Evolutionary conservation across 345 rosid species (phyloP).

Genomic region (Combretum micranthum): DNA sequence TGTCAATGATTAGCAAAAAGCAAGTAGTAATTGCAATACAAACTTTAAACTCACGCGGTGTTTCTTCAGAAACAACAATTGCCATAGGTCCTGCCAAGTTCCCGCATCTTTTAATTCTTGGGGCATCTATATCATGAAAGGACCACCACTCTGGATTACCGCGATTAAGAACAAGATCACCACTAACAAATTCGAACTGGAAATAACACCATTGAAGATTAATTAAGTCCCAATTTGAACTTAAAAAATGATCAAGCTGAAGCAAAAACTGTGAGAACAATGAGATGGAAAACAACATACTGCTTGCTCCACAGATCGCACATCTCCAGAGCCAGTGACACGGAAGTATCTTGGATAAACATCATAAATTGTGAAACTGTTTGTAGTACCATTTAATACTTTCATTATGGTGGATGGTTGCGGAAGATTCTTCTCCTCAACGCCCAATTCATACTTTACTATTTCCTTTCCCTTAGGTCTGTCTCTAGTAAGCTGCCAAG

Average conservation of each 20-base stretch:
- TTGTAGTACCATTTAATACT: conserved; percentile 31
- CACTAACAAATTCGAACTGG: conserved; percentile 33
- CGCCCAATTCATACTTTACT: conserved; percentile 29
- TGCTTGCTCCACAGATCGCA: conserved; percentile 26
- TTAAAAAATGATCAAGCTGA: not conserved
- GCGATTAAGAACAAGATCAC: conserved; percentile 35
- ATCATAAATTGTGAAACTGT: conserved; percentile 25
- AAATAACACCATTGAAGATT: too few relatives aligned
- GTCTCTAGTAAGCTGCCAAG: conserved; percentile 34
- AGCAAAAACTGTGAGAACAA: not conserved
- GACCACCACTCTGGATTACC: conserved; percentile 42
- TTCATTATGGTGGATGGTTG: conserved; percentile 23
- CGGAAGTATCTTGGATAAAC: conserved; percentile 42
- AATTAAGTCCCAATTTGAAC: not conserved
- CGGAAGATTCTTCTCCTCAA: conserved; percentile 32
- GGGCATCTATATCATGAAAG: conserved; percentile 28
- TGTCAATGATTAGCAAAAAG: not conserved
- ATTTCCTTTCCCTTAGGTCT: conserved; percentile 41
- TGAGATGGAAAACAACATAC: conserved; percentile 12
- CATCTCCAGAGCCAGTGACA: conserved; percentile 46
- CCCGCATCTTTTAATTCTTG: conserved; percentile 19
- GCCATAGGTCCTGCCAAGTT: conserved; percentile 38
- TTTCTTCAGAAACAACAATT: conserved; percentile 38
- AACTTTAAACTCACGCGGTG: conserved; percentile 30
- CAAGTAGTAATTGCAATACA: not conserved